These are phyloP conservation scores for Lonicera japonica DNA, from an alignment of 129 eudicot species.

Conservation along the genomic window DNA sequence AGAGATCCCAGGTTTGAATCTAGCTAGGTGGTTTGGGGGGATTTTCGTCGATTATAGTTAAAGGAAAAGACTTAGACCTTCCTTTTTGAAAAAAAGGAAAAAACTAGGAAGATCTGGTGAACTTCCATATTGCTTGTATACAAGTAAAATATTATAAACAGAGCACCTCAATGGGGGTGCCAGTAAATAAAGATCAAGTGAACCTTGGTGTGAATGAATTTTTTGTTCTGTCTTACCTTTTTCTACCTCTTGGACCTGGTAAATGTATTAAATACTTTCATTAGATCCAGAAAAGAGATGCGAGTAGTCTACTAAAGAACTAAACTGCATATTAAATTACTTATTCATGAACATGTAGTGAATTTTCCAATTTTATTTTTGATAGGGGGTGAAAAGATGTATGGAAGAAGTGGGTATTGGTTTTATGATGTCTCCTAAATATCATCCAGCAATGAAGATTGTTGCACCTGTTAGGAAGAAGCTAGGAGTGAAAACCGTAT, in stretches of 20 bases:
- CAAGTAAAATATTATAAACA: too few species aligned
- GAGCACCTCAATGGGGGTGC: too few species aligned
- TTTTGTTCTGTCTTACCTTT: too few species aligned
- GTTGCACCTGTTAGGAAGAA: constrained; percentile 71
- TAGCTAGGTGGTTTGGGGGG: too few species aligned
- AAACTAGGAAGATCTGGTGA: too few species aligned
- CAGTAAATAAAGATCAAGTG: too few species aligned
- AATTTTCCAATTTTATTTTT: neutral
- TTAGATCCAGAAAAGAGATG: neutral
- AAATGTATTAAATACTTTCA: neutral
- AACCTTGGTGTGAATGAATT: too few species aligned
- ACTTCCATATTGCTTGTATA: too few species aligned
- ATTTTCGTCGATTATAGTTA: too few species aligned
- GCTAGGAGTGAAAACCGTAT: constrained; percentile 73
- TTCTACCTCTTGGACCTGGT: neutral
- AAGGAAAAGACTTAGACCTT: too few species aligned
- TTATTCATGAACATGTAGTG: neutral
- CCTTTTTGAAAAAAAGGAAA: too few species aligned
- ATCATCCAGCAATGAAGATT: constrained; percentile 84
- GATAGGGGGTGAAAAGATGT: constrained; percentile 62
- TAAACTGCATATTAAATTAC: neutral
- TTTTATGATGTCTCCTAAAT: constrained; percentile 88
- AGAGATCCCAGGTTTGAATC: too few species aligned
- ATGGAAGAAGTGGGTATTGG: constrained; percentile 79
- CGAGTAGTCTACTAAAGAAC: neutral